Evolutionary conservation across 2,329 filamentous ascomycete species (phyloP), one percentile per base, ranked within the genome.

Genomic region (Colletotrichum higginsianum): DNA sequence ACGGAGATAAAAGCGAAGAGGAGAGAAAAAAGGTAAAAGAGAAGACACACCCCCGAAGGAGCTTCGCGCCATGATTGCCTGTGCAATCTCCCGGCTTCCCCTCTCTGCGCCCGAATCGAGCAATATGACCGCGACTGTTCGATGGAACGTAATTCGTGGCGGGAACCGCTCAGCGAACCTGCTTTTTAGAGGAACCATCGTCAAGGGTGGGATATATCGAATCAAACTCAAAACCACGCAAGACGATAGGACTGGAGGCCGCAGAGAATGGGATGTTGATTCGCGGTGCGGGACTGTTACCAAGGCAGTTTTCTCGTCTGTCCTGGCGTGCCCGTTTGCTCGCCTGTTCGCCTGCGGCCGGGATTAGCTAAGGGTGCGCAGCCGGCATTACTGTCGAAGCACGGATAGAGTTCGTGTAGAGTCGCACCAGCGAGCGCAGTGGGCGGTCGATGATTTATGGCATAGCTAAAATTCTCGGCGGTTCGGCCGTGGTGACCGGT

Each of bases 171-270:
- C 58, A 50, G 49, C 42, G 55, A 71, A 61, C 67, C 50, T 66
- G 67, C 52, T 67, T 71, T 67, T 62, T 23, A 46, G 63, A 71
- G 67, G 66, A 50, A 47, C 66, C 66, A 42, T 11, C 18, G 38
- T 4, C 66, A 18, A 60, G 66, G 67, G 64, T 46, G 49, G 50
- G 35, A 44, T 12, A 42, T 57, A 16, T 62, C 53, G 57, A 61
- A 61, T 71, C 23, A 42, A 49, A 56, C 5, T 23, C 40, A 38
- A 23, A 44, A 42, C 44, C 21, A 49, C 38, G 52, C 38, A 35
- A 9, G 35, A 23, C 8, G 18, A 49, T 42, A 15, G 23, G 21
- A 16, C n/a, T 40, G 8, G 9, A 15, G 18, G n/a, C 30, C 35
- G 55, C 55, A 42, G 18, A 11, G 55, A 57, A 38, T n/a, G 55